Base-by-base conservation (phyloP, 441 rosid species). In the Populus hybrid region DNA sequence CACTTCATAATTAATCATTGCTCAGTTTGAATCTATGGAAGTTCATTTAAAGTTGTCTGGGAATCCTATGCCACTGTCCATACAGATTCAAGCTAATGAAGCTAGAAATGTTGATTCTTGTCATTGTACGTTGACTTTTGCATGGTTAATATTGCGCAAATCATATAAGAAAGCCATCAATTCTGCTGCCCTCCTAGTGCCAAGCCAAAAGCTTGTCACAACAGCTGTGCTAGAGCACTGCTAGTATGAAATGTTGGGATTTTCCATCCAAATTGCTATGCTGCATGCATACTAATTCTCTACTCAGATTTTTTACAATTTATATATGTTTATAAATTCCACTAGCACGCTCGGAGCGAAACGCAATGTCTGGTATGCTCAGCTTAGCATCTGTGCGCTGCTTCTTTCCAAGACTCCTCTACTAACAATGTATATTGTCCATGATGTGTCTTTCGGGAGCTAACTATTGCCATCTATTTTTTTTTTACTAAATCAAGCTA, bases 41-140 rank as follows among this genome's bases (percentile, higher is more conserved):
- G 45, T 24, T 56, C 26, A 28, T 59, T 56, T 9, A 71, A 8
- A 31, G 63, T 4, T 71, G 74, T 56, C 75, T 59, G 75, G 69
- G 76, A 74, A 74, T 74, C 76, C 76, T 21, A 14, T 64, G 69
- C 35, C 76, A 53, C 2, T 6, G 24, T 59, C 18, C 42, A 2
- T 35, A 21, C 45, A 38, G 42, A 56, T 74, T 63, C 9, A 26
- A 23, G 2, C 23, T n/a, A 5, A 14, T 36, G 59, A 74, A 28
- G 36, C 33, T 59, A 59, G 68, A 35, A 59, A 33, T 21, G 31
- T 61, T 40, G 45, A 28, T 53, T 53, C 53, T 74, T 74, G 76
- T 63, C 69, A 63, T 64, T 74, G 20, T 36, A 38, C 33, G 76
- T 63, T 73, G 68, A 73, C 76, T 61, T 63, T 72, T 61, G 9